A percentile compares a stretch with the other conserved stretches of the same genome.
Evolutionary conservation across 306 rosid genomes (phyloP).

Genomic region (Astragalus membranaceus): DNA sequence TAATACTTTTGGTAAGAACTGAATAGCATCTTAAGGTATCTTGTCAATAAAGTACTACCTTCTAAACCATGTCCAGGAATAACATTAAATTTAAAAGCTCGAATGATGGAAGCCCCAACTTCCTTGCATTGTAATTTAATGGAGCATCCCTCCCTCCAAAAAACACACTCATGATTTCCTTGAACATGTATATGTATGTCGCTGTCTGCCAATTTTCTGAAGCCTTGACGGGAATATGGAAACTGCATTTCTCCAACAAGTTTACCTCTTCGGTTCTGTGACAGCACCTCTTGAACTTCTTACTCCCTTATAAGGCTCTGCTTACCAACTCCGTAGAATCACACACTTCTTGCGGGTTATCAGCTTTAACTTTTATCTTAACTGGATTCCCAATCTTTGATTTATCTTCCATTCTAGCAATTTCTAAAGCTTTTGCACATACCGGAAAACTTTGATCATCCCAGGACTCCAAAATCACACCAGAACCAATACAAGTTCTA

Average conservation of each 20-base stretch:
- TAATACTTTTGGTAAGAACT: not conserved
- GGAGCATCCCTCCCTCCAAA: not conserved
- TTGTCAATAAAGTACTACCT: not conserved
- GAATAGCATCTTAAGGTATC: not conserved
- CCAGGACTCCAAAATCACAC: constrained; percentile 85
- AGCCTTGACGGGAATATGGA: constrained; percentile 25
- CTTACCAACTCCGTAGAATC: constrained; percentile 22
- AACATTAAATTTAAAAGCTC: not conserved
- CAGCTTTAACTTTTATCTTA: constrained; percentile 73
- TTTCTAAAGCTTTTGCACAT: constrained; percentile 67
- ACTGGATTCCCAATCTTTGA: constrained; percentile 87
- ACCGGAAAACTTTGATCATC: constrained; percentile 84
- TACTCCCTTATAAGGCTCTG: constrained; percentile 7
- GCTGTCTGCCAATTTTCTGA: constrained; percentile 28
- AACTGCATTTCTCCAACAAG: constrained; percentile 9
- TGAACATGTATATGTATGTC: constrained; percentile 11
- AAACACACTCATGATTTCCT: not conserved
- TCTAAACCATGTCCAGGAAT: not conserved
- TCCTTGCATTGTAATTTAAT: not conserved
- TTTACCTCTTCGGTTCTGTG: constrained; percentile 14
- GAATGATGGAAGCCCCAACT: not conserved
- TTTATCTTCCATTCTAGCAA: constrained; percentile 74
- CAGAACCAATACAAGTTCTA: constrained; percentile 78
- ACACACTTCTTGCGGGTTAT: constrained; percentile 20
- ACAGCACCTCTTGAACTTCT: constrained; percentile 22